These are phyloP conservation scores for Alternaria sp. DNA, from an alignment of 2,329 filamentous ascomycete species.

Conservation along the genomic window DNA sequence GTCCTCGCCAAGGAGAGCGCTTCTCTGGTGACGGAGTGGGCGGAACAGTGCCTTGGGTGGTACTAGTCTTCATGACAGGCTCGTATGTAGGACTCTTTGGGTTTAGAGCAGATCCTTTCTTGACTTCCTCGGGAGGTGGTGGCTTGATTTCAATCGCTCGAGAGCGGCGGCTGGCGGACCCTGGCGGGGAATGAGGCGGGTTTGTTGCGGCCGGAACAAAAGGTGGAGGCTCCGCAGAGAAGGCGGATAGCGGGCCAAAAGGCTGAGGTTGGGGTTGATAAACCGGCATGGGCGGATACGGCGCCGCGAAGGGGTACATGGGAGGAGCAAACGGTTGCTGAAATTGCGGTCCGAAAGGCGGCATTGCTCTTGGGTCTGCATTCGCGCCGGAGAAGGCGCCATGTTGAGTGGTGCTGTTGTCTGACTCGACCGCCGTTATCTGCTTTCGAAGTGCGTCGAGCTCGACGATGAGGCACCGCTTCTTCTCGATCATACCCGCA, in stretches of 20 bases:
- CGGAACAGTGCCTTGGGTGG: conserved; percentile 21
- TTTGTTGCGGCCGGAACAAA: conserved; percentile 27
- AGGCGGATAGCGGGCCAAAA: conserved; percentile 26
- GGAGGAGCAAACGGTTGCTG: conserved; percentile 33
- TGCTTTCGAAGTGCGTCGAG: conserved; percentile 46
- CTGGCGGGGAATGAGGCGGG: conserved; percentile 36
- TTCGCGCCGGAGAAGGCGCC: conserved; percentile 16
- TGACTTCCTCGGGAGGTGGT: conserved; percentile 38
- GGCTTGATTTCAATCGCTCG: conserved; percentile 51
- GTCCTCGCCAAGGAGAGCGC: conserved; percentile 32
- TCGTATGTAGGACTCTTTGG: conserved; percentile 51
- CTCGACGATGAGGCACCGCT: conserved; percentile 44
- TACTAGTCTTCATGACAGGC: conserved; percentile 30
- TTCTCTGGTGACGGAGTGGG: conserved; percentile 46
- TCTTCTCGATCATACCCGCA: conserved; percentile 43
- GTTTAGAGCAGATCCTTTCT: conserved; percentile 42
- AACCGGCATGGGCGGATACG: conserved; percentile 37
- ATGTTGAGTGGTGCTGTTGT: conserved; percentile 13
- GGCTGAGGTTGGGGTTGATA: conserved; percentile 26
- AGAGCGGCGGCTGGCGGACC: conserved; percentile 46
- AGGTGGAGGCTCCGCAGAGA: conserved; percentile 26
- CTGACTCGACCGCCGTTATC: conserved; percentile 36
- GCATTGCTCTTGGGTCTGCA: conserved; percentile 10
- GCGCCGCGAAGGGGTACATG: conserved; percentile 31
- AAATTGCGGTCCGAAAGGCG: conserved; percentile 31